Base-by-base conservation (phyloP, 2,329 filamentous ascomycete species). In the Alternaria burnsii region DNA sequence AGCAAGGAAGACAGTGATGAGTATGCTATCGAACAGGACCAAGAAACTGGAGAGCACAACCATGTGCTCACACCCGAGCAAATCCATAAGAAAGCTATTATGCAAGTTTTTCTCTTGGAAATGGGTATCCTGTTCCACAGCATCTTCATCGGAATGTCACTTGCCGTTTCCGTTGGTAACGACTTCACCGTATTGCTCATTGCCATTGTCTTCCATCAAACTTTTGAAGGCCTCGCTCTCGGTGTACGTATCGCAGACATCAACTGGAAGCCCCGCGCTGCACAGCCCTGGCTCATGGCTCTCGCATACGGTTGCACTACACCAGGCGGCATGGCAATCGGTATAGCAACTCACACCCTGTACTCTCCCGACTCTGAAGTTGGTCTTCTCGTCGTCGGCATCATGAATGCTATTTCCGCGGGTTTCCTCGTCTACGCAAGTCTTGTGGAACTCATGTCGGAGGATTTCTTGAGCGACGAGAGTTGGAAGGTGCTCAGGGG, bases 401-500 rank as follows among this genome's bases (percentile, higher is more conserved):
- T 94, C 73, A 95, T 94, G 85, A 96, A 97, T 71, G 92, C 91
- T 40, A 90, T 96, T 52, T 93, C 90, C 10, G 89, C 90, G 52
- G 93, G 93, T 0, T 82, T 97, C 52, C 79, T 97, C 28, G 82
- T 96, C 4, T 96, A 94, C 74, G 92, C 93, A 0, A 92, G 91
- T 0, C 81, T 97, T 43, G 93, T 96, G 4, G 92, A 97, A 79
- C 83, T 97, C 20, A 83, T 97, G 47, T 91, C 92, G 0, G 92
- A 96, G 78, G 93, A 97, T 71, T 96, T 96, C 69, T 73, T 93
- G 61, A 88, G 87, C 12, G 90, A 92, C 67, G 89, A 91, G 81
- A 92, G 89, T 76, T 92, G 91, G 83, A 85, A 83, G 68, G 82
- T 86, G 20, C 80, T 93, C 38, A 85, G 84, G 58, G 90, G 90